A percentile compares a stretch with the other conserved stretches of the same genome.
These are phyloP conservation scores for Ophiocordyceps robertsii DNA, from an alignment of 2,329 filamentous ascomycete genomes.

Conservation along the genomic window DNA sequence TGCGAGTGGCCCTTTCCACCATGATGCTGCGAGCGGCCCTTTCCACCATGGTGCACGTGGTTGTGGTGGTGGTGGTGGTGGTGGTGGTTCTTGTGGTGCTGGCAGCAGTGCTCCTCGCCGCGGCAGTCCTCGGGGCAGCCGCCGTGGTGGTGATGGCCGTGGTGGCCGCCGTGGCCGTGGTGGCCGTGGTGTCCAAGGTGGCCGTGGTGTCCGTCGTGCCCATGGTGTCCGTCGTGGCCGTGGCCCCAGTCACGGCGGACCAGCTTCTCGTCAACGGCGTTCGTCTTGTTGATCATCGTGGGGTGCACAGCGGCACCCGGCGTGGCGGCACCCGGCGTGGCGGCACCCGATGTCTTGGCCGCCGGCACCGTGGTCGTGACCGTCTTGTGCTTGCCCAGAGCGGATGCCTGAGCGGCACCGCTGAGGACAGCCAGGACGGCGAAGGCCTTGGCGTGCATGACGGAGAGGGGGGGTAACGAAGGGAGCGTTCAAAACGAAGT, in stretches of 20 bases:
- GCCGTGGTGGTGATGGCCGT: not conserved
- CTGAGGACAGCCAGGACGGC: slow-evolving; percentile 10
- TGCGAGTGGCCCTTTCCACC: no score
- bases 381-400: not conserved
- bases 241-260: not conserved
- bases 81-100: not conserved
- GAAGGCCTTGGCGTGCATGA: slow-evolving; percentile 11
- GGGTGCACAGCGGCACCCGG: no score
- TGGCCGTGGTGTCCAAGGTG: no score
- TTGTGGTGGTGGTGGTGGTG: not conserved
- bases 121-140: not conserved
- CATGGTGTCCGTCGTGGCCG: not conserved
- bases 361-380: not conserved
- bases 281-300: no score
- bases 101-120: not conserved
- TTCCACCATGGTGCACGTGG: not conserved
- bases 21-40: no score
- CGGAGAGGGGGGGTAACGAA: not conserved
- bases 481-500: not conserved
- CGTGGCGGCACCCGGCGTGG: no score
- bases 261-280: no score
- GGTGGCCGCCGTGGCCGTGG: not conserved
- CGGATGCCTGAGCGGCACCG: slow-evolving; percentile 9
- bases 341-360: no score
- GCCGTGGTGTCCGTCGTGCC: no score